Conservation (phyloP, 2,329 filamentous ascomycete species). For the Penicillium sp. region DNA sequence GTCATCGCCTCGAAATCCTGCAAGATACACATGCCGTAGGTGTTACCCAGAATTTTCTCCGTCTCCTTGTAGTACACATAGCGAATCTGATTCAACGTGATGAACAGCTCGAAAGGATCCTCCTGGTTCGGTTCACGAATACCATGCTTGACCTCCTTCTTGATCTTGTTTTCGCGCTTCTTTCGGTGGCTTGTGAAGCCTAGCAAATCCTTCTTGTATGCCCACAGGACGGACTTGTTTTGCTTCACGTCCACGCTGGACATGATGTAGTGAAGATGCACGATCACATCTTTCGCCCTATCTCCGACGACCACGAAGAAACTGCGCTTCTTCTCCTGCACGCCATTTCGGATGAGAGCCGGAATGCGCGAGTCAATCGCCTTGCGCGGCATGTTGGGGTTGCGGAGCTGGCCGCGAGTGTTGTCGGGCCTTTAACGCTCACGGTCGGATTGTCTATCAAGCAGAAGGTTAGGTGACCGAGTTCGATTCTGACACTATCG, state of each 20-base stretch:
- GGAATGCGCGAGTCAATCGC: slow-evolving; percentile 84
- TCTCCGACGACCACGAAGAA: slow-evolving; percentile 98
- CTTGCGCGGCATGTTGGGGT: slow-evolving; percentile 45
- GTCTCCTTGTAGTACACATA: slow-evolving; percentile 99
- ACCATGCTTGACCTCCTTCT: slow-evolving; percentile 95
- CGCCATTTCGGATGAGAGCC: slow-evolving; percentile 85
- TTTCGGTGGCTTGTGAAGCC: slow-evolving; percentile 95
- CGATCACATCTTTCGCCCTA: slow-evolving; percentile 92
- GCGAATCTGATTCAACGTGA: slow-evolving; percentile 93
- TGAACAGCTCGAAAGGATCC: slow-evolving; percentile 96
- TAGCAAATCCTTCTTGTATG: slow-evolving; percentile 96
- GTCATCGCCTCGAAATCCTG: slow-evolving; percentile 98
- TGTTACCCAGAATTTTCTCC: slow-evolving; percentile 97
- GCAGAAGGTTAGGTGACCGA: not conserved
- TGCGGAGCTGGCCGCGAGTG: slow-evolving; percentile 23
- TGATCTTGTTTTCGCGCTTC: slow-evolving; percentile 98
- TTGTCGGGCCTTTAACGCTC: slow-evolving; percentile 7
- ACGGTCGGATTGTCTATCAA: not conserved
- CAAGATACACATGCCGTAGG: slow-evolving; percentile 96
- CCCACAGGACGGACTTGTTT: slow-evolving; percentile 96
- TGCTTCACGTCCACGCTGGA: slow-evolving; percentile 86
- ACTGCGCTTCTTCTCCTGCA: slow-evolving; percentile 93
- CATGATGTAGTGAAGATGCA: slow-evolving; percentile 92
- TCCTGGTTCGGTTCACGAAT: slow-evolving; percentile 89
- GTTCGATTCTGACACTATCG: not conserved